These are phyloP conservation scores for Talaromyces liani DNA, from an alignment of 495 filamentous ascomycete genomes.

Conservation along the genomic window DNA sequence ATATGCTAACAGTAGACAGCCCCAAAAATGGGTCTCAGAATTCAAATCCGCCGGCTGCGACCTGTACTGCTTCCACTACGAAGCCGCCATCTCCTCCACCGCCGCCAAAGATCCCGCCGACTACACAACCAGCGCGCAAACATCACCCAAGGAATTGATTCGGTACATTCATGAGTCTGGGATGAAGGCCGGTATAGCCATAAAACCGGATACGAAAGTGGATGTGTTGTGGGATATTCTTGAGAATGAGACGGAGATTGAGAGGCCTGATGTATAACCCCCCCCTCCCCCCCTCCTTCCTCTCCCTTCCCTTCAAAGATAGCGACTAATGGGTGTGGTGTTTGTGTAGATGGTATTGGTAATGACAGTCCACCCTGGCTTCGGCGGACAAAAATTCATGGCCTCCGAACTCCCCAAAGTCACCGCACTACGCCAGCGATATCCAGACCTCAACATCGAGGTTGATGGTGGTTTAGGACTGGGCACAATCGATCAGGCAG, in stretches of 20 bases:
- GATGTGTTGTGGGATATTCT: conserved; percentile 89
- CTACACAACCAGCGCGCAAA: conserved; percentile 49
- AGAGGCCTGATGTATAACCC: conserved; percentile 83
- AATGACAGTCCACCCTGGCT: conserved; percentile 97
- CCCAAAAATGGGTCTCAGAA: conserved; percentile 94
- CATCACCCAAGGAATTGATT: conserved; percentile 77
- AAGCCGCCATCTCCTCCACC: conserved; percentile 80
- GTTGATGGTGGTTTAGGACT: conserved; percentile 88
- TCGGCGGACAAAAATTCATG: conserved; percentile 99
- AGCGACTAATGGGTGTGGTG: neutral
- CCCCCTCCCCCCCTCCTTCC: neutral
- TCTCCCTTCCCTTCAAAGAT: neutral
- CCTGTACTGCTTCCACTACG: conserved; percentile 99
- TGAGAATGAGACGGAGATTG: conserved; percentile 58
- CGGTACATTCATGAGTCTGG: conserved; percentile 80
- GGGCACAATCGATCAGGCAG: conserved; percentile 87
- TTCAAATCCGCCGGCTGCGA: conserved; percentile 93
- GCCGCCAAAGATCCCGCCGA: conserved; percentile 73
- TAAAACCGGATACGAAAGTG: conserved; percentile 86
- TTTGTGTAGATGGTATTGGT: conserved; percentile 82
- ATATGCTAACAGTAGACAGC: too few species aligned
- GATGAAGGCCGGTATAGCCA: conserved; percentile 88
- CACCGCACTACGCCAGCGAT: conserved; percentile 66
- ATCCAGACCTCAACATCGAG: conserved; percentile 91
- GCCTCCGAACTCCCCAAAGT: conserved; percentile 92